phyloP scores from a whole-genome alignment of 129 eudicot species.

The Logfia minima region DNA sequence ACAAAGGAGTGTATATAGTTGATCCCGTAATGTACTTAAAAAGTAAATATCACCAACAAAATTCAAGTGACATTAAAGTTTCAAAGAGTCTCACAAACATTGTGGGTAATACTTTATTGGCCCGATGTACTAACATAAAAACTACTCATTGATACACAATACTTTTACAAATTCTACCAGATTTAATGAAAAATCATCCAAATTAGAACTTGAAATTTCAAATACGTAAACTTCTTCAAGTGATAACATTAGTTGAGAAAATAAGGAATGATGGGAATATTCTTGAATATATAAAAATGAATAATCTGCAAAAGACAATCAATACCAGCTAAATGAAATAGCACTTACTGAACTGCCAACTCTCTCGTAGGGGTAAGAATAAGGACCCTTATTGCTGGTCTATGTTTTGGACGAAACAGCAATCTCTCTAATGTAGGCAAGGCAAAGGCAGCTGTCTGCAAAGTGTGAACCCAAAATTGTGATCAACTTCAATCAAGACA shows the following conservation, averaged over 20 bases:
- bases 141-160: not conserved
- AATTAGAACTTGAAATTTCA: not conserved
- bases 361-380: constrained; percentile 98
- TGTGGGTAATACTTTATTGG: not conserved
- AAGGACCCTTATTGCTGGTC: constrained; percentile 91
- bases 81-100: constrained; percentile 9
- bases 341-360: constrained; percentile 91
- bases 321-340: not conserved
- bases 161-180: not conserved
- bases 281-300: not conserved
- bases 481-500: constrained; percentile 1
- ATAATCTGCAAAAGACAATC: not conserved
- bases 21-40: not conserved
- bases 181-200: constrained; percentile 2
- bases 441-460: constrained; percentile 97
- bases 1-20: not conserved
- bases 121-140: not conserved
- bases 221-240: not conserved
- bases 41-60: not conserved
- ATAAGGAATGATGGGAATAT: not conserved
- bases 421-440: constrained; percentile 92
- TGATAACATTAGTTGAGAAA: not conserved
- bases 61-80: not conserved
- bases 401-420: constrained; percentile 75
- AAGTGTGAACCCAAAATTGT: not conserved